phyloP scores from a whole-genome alignment of 306 rosid genomes.

The Lupinus albus region DNA sequence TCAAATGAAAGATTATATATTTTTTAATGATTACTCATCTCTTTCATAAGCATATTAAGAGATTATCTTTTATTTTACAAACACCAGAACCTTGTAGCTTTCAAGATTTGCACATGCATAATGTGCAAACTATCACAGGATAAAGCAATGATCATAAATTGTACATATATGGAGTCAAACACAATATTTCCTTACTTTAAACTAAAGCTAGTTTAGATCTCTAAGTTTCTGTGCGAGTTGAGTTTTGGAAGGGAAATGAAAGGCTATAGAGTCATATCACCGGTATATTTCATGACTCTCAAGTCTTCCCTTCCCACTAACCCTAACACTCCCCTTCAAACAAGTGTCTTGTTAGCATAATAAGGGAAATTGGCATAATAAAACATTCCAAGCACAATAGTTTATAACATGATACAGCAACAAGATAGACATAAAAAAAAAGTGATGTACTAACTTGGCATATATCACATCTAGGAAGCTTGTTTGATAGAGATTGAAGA shows the following conservation, averaged over 20 bases:
- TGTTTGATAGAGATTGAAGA: constrained; percentile 75
- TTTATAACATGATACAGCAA: neutral
- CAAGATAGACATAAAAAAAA: neutral
- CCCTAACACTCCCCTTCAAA: neutral
- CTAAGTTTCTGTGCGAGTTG: no score
- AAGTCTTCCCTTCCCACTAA: no score
- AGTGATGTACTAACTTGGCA: constrained; percentile 63
- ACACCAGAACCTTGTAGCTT: no score
- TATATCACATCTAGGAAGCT: constrained; percentile 93
- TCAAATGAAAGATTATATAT: neutral
- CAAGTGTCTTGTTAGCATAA: neutral
- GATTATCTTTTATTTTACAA: no score
- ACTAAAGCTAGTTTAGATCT: no score
- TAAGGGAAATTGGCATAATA: neutral
- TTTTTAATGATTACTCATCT: neutral
- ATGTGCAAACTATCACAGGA: no score
- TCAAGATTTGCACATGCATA: no score
- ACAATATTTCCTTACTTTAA: neutral
- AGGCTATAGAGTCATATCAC: no score
- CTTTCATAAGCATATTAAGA: no score
- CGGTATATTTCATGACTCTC: no score
- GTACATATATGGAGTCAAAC: neutral
- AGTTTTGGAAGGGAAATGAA: no score
- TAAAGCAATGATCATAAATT: no score
- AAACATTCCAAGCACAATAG: neutral